Base-by-base conservation (phyloP, 352 stramenopile genomes). In the Phytophthora aleatoria region DNA sequence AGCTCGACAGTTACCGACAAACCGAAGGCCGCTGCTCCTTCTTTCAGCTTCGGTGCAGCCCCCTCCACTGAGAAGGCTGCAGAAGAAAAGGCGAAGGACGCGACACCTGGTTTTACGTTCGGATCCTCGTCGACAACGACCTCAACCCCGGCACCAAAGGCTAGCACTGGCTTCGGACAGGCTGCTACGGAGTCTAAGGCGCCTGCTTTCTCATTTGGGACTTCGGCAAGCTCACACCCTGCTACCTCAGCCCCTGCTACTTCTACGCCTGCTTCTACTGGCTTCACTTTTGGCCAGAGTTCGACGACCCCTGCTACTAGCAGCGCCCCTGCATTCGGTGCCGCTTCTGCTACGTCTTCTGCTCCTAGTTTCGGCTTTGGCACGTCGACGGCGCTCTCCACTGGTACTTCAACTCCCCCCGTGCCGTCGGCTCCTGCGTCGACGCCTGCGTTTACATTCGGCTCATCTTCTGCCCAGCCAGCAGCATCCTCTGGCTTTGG, bases 401-500 rank as follows among this genome's bases (percentile, higher is more conserved):
- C 54, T 27, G 54, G 50, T 24, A 60, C 47, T 8, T 57, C 64
- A 6, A 64, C 50, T 13, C 43, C 64, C 3, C 33, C 61, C 2
- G 54, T 45, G 51, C 49, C 59, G 15, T 44, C 69, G 10, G 45
- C 43, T 20, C 33, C 63, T 41, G 16, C 65, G 5, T 54, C 57
- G 4, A 48, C 69, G 11, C 70, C 77, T 33, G 61, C 69, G 28
- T 81, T 85, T 42, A 76, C 77, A 15, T 87, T 85, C 58, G 65
- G 69, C 12, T 66, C 68, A 10, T 74, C 59, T 28, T 42, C 66
- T 52, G 30, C 63, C 44, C 43, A 67, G n/a, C 35, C 64, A 13
- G 26, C 60, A 59, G 54, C 66, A 48, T 61, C 72, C 0, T 69
- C 57, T 20, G 55, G 61, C 15, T 79, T 79, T 8, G 66, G 61